Evolutionary conservation across 2,329 filamentous ascomycete genomes (phyloP).

Genomic region (Botryotinia calthae): DNA sequence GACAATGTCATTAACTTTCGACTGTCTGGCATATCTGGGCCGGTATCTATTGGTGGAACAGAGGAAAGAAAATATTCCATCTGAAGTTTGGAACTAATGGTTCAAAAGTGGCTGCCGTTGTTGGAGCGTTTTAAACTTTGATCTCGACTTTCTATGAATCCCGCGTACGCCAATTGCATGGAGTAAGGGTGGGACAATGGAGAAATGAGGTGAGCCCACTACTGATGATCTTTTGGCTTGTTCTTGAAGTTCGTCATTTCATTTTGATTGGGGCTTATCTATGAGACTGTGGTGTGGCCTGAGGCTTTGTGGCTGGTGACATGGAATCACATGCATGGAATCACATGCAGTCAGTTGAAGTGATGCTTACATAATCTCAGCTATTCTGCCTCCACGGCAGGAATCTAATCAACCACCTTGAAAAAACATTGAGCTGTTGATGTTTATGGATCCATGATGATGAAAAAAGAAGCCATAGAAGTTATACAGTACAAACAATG

Average conservation of each 20-base stretch:
- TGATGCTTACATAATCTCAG: not conserved
- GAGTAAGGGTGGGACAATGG: constrained; percentile 4
- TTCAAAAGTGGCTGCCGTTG: not conserved
- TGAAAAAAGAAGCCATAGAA: too few relatives aligned
- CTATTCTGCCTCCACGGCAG: not conserved
- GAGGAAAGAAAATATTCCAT: not conserved
- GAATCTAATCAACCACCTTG: not conserved
- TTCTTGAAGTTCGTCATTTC: not conserved
- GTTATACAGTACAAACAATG: not conserved
- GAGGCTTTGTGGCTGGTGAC: not conserved
- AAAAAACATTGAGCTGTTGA: not conserved
- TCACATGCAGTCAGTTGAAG: not conserved
- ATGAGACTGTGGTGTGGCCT: too few relatives aligned
- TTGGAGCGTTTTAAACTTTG: not conserved
- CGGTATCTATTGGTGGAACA: not conserved
- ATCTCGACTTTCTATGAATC: not conserved
- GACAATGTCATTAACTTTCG: not conserved
- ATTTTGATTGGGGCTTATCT: not conserved
- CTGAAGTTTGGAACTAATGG: not conserved
- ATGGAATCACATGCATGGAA: not conserved
- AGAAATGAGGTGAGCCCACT: not conserved
- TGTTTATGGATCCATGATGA: not conserved
- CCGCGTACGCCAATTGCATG: not conserved
- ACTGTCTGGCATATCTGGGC: not conserved
- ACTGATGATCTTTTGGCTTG: not conserved